phyloP scores from a whole-genome alignment of 768 basidiomycete genomes.

The Epithele typhae region DNA sequence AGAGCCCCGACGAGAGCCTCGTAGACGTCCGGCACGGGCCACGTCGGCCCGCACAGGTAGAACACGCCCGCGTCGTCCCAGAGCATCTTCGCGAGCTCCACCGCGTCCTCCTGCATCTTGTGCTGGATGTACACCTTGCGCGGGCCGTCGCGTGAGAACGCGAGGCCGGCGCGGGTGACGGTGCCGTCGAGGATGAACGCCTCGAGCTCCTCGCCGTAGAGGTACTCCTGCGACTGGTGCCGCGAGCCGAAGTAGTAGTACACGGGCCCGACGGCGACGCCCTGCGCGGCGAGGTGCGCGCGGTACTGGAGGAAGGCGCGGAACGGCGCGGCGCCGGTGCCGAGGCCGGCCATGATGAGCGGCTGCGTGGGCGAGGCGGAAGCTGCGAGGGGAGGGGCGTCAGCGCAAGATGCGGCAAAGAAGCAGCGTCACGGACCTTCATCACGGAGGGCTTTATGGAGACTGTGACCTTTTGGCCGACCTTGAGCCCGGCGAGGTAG shows the following conservation, averaged over 20 bases:
- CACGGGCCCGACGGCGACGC: conserved; percentile 81
- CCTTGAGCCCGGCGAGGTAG: conserved; percentile 78
- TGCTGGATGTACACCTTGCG: conserved; percentile 98
- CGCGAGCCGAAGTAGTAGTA: conserved; percentile 99
- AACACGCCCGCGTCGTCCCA: conserved; percentile 75
- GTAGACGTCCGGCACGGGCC: conserved; percentile 99
- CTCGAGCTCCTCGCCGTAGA: conserved; percentile 96
- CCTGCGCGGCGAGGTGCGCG: conserved; percentile 73
- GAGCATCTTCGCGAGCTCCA: conserved; percentile 69
- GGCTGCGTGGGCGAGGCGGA: conserved; percentile 84
- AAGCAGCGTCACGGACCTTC: conserved; percentile 58
- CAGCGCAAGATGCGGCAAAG: conserved; percentile 9
- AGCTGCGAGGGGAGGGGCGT: conserved; percentile 41
- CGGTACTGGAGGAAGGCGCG: conserved; percentile 98
- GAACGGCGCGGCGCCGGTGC: conserved; percentile 98
- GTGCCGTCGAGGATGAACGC: conserved; percentile 83
- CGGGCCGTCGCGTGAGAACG: conserved; percentile 91
- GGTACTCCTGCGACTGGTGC: conserved; percentile 91
- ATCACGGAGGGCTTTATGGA: conserved; percentile 99
- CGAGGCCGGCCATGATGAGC: conserved; percentile 97
- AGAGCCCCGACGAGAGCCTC: conserved; percentile 86
- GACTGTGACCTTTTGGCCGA: conserved; percentile 92
- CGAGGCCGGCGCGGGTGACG: conserved; percentile 87
- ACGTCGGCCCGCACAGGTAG: conserved; percentile 96
- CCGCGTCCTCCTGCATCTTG: conserved; percentile 92